Evolutionary conservation across 805 yeast genomes (phyloP).

Genomic region (Nakazawaea sp.): DNA sequence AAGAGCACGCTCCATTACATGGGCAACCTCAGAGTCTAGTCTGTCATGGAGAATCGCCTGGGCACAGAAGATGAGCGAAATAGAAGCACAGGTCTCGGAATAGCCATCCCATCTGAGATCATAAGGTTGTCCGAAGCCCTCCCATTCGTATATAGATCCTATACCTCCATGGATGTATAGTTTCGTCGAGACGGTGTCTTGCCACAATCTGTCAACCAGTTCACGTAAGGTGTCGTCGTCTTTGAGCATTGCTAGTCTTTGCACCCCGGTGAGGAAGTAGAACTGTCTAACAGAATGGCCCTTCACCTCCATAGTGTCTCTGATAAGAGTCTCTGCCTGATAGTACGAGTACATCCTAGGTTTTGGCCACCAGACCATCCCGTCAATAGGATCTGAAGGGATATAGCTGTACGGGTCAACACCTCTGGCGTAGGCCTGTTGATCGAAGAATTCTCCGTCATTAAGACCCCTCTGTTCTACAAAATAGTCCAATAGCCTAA

Average conservation of each 20-base stretch:
- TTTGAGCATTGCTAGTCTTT: constrained; percentile 16
- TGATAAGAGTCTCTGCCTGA: constrained; percentile 17
- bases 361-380: constrained; percentile 10
- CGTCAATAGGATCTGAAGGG: constrained; percentile 11
- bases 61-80: constrained; percentile 17
- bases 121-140: constrained; percentile 20
- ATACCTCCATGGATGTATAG: constrained; percentile 21
- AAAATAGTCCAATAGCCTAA: constrained; percentile 16
- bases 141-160: constrained; percentile 18
- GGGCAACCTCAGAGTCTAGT: constrained; percentile 14
- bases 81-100: constrained; percentile 22
- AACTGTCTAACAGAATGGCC: constrained; percentile 21
- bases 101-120: constrained; percentile 19
- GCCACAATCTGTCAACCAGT: constrained; percentile 14
- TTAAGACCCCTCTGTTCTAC: constrained; percentile 18
- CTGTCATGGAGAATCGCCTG: constrained; percentile 14
- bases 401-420: constrained; percentile 11
- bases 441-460: constrained; percentile 16
- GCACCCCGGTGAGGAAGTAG: constrained; percentile 18
- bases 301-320: constrained; percentile 14
- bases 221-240: constrained; percentile 12
- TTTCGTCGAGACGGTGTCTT: constrained; percentile 17
- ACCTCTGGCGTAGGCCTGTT: constrained; percentile 16
- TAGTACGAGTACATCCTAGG: constrained; percentile 18
- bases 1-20: constrained; percentile 18